Percentiles rank a stretch among this genome's conserved stretches.
These are phyloP conservation scores for Sporisorium exsertum DNA, from an alignment of 1,284 basidiomycete genomes.

Conservation along the genomic window DNA sequence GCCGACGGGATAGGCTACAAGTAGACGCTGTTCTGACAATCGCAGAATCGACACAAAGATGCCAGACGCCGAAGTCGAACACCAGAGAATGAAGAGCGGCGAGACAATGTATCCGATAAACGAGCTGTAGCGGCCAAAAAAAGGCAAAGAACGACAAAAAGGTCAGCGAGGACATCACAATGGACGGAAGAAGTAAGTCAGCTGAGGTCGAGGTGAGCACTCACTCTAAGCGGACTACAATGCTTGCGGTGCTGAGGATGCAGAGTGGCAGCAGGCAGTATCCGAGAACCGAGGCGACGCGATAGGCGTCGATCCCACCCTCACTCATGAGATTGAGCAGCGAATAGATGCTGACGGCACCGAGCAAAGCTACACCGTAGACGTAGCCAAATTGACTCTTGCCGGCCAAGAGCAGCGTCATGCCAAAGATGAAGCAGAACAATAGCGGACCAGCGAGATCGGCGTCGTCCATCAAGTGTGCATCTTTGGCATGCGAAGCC, in stretches of 20 bases:
- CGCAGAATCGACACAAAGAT: constrained; percentile 68
- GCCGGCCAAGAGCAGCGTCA: constrained; percentile 79
- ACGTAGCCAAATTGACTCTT: constrained; percentile 99
- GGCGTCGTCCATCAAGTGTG: constrained; percentile 98
- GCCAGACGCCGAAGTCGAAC: constrained; percentile 65
- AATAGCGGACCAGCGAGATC: constrained; percentile 96
- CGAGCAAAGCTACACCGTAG: constrained; percentile 95
- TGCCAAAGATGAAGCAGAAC: constrained; percentile 82
- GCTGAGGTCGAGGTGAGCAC: constrained; percentile 69
- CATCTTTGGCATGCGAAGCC: constrained; percentile 73
- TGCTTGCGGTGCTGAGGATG: constrained; percentile 88
- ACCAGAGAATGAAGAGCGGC: constrained; percentile 68
- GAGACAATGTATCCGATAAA: constrained; percentile 63
- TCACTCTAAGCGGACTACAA: constrained; percentile 88
- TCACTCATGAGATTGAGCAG: constrained; percentile 98
- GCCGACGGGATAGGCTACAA: constrained; percentile 67
- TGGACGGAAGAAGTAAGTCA: neutral
- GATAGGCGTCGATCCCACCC: constrained; percentile 93
- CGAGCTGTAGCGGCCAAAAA: constrained; percentile 18
- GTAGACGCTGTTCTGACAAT: constrained; percentile 65
- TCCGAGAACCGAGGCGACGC: constrained; percentile 93
- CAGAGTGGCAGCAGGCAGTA: constrained; percentile 98
- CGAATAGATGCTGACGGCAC: constrained; percentile 91
- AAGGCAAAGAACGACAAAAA: neutral
- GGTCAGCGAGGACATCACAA: neutral